Conservation (phyloP, 2,329 filamentous ascomycete species). For the Fusarium sublunatum region DNA sequence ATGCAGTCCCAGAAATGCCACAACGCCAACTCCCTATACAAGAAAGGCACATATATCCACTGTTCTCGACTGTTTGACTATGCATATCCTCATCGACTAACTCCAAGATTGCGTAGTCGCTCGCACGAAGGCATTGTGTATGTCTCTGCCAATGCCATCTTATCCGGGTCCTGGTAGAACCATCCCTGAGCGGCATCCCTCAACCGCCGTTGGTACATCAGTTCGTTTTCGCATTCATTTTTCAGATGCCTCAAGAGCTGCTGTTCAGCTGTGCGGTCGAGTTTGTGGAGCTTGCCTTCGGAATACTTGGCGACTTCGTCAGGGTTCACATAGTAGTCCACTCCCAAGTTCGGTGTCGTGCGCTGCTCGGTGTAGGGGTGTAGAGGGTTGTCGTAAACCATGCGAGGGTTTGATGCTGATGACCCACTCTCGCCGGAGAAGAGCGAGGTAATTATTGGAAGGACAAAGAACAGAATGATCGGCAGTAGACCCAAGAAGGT, state of each 20-base stretch:
- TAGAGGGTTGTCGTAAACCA: slow-evolving; percentile 79
- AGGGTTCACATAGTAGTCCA: slow-evolving; percentile 89
- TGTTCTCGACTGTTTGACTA: slow-evolving; percentile 2
- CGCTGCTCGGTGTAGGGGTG: slow-evolving; percentile 81
- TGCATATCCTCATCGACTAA: slow-evolving; percentile 41
- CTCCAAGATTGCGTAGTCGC: slow-evolving; percentile 58
- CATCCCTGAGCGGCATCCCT: slow-evolving; percentile 85
- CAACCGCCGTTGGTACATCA: slow-evolving; percentile 71
- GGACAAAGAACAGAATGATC: slow-evolving; percentile 87
- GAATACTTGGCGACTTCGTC: slow-evolving; percentile 78
- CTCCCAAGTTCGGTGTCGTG: slow-evolving; percentile 74
- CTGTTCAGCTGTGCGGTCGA: slow-evolving; percentile 83
- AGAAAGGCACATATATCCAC: slow-evolving; percentile 33
- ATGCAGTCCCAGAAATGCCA: slow-evolving; percentile 45
- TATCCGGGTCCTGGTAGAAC: slow-evolving; percentile 84
- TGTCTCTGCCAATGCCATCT: slow-evolving; percentile 75
- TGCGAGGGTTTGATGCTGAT: slow-evolving; percentile 66
- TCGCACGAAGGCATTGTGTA: slow-evolving; percentile 65
- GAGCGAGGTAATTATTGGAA: slow-evolving; percentile 83
- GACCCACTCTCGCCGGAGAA: slow-evolving; percentile 66
- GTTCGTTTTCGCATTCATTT: slow-evolving; percentile 80
- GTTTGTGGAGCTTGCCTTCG: slow-evolving; percentile 73
- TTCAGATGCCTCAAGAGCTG: slow-evolving; percentile 75
- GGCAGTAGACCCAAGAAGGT: slow-evolving; percentile 83
- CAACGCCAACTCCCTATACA: slow-evolving; percentile 48